Evolutionary conservation across 2,329 filamentous ascomycete genomes (phyloP).

Genomic region (Cylindrodendrum hubeiense): DNA sequence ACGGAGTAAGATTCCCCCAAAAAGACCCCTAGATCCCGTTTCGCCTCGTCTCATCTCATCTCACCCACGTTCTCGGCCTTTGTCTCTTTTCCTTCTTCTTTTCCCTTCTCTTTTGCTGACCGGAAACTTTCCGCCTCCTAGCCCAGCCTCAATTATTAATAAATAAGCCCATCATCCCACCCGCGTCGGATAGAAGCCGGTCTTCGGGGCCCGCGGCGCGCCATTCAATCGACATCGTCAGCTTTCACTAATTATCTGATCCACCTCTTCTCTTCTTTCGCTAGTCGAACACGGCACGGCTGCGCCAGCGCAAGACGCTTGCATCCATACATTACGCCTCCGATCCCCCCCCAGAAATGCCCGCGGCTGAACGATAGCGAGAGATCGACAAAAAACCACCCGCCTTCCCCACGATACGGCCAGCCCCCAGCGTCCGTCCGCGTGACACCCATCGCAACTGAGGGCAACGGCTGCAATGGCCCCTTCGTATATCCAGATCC

Average conservation of each 20-base stretch:
- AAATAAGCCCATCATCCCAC: conserved; percentile 9
- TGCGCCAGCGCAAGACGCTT: conserved; percentile 10
- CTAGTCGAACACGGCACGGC: conserved; percentile 9
- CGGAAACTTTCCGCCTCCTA: not conserved
- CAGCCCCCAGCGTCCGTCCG: conserved; percentile 3
- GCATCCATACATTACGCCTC: conserved; percentile 7
- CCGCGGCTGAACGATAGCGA: conserved; percentile 34
- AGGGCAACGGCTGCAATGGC: conserved; percentile 56
- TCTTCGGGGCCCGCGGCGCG: conserved; percentile 19
- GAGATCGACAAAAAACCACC: conserved; percentile 33
- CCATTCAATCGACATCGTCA: conserved; percentile 2
- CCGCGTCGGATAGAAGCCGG: conserved; percentile 30
- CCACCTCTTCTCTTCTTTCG: conserved; percentile 28
- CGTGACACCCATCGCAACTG: not conserved
- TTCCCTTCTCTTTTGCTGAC: conserved; percentile 13
- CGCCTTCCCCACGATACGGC: conserved; percentile 8
- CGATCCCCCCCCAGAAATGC: conserved; percentile 34
- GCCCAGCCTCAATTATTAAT: conserved; percentile 23
- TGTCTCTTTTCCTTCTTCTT: not conserved
- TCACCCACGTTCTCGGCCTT: conserved; percentile 5
- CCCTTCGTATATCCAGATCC: conserved; percentile 62
- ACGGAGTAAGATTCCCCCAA: conserved; percentile 15
- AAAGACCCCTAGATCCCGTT: conserved; percentile 22
- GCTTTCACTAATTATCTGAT: conserved; percentile 20
- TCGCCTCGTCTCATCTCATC: conserved; percentile 26